These are phyloP conservation scores for Nothophoma quercina DNA, from an alignment of 2,329 filamentous ascomycete species.

Conservation along the genomic window DNA sequence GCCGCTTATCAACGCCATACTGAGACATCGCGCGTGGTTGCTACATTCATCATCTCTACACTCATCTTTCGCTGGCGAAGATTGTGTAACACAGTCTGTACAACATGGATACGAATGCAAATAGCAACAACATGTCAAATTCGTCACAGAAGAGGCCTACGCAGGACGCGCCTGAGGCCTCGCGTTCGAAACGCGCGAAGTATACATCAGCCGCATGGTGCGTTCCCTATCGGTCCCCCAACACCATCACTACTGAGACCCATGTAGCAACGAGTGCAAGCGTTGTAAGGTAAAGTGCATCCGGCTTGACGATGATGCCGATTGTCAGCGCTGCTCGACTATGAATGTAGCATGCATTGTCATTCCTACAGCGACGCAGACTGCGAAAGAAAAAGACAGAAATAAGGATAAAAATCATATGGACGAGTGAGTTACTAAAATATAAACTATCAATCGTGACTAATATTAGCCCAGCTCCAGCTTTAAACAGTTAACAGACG, in stretches of 20 bases:
- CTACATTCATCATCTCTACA: neutral
- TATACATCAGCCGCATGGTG: constrained; percentile 32
- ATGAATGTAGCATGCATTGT: constrained; percentile 23
- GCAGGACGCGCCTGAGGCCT: constrained; percentile 16
- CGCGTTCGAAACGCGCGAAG: constrained; percentile 29
- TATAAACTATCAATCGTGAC: too few species aligned
- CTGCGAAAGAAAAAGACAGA: constrained; percentile 19
- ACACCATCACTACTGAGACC: constrained; percentile 3
- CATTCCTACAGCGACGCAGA: constrained; percentile 17
- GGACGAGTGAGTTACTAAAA: constrained; percentile 9
- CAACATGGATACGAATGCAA: neutral
- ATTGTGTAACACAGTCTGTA: neutral
- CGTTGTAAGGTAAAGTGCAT: constrained; percentile 29
- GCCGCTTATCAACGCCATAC: constrained; percentile 1
- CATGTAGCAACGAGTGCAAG: constrained; percentile 29
- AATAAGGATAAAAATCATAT: constrained; percentile 6
- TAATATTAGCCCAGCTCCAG: constrained; percentile 6
- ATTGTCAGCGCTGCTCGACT: constrained; percentile 27
- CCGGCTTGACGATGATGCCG: constrained; percentile 10
- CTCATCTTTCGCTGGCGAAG: neutral
- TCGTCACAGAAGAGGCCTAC: constrained; percentile 22
- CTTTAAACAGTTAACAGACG: constrained; percentile 18
- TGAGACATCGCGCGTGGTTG: neutral
- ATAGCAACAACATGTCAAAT: constrained; percentile 4
- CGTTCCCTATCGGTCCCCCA: neutral